Percentiles rank a stretch among this genome's conserved stretches.
These are phyloP conservation scores for Lasiosphaeris hirsuta DNA, from an alignment of 495 filamentous ascomycete species.

Conservation along the genomic window DNA sequence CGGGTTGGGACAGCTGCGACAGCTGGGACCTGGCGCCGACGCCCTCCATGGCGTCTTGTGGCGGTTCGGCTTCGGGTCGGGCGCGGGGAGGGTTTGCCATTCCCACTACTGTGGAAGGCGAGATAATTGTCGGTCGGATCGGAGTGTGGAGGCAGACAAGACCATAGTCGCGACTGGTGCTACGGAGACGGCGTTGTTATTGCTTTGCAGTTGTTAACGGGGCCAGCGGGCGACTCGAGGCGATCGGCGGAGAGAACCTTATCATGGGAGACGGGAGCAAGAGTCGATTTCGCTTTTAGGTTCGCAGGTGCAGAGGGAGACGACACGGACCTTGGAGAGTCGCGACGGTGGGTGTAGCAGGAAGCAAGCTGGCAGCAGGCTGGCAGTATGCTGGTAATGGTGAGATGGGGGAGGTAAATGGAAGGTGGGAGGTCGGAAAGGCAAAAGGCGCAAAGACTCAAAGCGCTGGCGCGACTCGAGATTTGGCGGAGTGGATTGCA, in stretches of 20 bases:
- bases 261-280: not conserved
- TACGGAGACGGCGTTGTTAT: not conserved
- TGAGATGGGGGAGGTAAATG: not conserved
- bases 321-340: not conserved
- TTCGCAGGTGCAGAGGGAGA: not conserved
- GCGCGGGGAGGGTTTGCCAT: constrained; percentile 17
- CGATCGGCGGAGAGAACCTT: not conserved
- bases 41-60: constrained; percentile 17
- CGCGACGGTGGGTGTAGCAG: not conserved
- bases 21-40: constrained; percentile 1
- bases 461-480: constrained; percentile 8
- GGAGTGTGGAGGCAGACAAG: constrained; percentile 5
- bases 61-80: constrained; percentile 2
- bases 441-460: not conserved
- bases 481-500: constrained; percentile 7
- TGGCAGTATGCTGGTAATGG: not conserved
- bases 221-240: not conserved
- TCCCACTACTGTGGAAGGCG: constrained; percentile 22
- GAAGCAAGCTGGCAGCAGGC: not conserved
- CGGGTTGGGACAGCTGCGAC: constrained; percentile 5
- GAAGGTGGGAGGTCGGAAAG: not conserved
- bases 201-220: not conserved
- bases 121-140: not conserved
- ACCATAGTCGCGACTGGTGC: constrained; percentile 19
- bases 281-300: not conserved